Conservation (phyloP, 1,284 basidiomycete species). For the Marasmius sp. region DNA sequence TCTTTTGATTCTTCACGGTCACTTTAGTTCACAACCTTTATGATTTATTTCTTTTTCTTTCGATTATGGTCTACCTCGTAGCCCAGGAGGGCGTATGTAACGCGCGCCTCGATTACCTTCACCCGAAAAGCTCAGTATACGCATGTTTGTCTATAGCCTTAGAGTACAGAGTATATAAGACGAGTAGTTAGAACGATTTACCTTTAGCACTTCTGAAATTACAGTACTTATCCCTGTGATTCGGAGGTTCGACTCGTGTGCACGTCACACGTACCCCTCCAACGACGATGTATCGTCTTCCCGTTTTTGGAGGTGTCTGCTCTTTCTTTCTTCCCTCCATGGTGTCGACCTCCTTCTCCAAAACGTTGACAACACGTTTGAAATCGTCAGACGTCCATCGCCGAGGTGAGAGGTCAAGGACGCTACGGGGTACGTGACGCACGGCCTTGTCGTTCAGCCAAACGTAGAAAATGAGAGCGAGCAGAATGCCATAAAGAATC, state of each 20-base stretch:
- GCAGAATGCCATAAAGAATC: neutral
- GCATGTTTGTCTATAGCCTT: too few relatives aligned
- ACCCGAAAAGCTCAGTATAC: too few relatives aligned
- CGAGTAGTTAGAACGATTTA: too few relatives aligned
- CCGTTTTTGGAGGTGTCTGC: constrained; percentile 44
- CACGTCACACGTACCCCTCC: constrained; percentile 44
- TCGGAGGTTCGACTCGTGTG: neutral
- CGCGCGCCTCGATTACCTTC: too few relatives aligned
- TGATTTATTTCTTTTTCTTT: too few relatives aligned
- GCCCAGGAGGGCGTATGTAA: too few relatives aligned
- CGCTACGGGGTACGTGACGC: neutral
- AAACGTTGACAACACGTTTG: neutral
- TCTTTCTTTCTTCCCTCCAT: neutral
- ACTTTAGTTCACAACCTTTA: too few relatives aligned
- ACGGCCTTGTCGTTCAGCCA: neutral
- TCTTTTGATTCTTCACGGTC: too few relatives aligned
- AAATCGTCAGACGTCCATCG: neutral
- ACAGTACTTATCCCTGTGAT: neutral
- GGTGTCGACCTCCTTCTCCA: neutral
- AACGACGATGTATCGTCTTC: constrained; percentile 54
- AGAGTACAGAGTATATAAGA: too few relatives aligned
- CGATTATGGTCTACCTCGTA: too few relatives aligned
- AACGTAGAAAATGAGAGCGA: neutral
- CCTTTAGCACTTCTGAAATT: neutral
- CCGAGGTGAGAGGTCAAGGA: neutral